Conservation (phyloP, 495 filamentous ascomycete species). For the Lepraria neglecta region DNA sequence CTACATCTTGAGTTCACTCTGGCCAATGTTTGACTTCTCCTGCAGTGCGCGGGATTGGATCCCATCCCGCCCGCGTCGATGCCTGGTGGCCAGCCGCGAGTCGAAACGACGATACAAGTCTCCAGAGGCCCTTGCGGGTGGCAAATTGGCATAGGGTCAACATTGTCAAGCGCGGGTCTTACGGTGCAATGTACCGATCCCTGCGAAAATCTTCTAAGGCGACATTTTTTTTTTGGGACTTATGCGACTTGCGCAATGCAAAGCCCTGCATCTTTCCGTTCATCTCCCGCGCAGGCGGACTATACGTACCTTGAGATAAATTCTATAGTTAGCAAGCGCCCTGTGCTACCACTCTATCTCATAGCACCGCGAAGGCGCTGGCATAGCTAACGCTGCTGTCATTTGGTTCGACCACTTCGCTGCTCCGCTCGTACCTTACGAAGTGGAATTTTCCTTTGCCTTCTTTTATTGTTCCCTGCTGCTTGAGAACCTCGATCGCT, state of each 20-base stretch:
- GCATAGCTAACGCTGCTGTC: slow-evolving; percentile 97
- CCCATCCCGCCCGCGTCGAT: too few relatives aligned
- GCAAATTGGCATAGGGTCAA: not conserved
- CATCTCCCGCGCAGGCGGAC: not conserved
- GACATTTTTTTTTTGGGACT: not conserved
- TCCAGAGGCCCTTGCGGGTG: not conserved
- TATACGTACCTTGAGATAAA: not conserved
- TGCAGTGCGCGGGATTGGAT: too few relatives aligned
- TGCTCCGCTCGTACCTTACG: slow-evolving; percentile 86
- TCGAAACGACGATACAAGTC: not conserved
- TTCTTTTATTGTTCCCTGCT: slow-evolving; percentile 32
- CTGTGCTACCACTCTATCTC: not conserved
- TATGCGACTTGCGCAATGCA: slow-evolving; percentile 15
- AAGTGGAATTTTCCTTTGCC: slow-evolving; percentile 68
- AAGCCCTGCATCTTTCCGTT: not conserved
- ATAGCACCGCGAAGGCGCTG: slow-evolving; percentile 62
- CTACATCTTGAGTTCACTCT: too few relatives aligned
- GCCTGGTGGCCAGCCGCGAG: not conserved
- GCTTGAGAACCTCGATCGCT: slow-evolving; percentile 57
- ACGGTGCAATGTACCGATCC: not conserved
- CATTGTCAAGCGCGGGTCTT: slow-evolving; percentile 3
- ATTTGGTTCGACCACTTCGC: slow-evolving; percentile 56
- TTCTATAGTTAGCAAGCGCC: not conserved
- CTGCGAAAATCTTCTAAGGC: not conserved
- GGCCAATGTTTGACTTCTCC: too few relatives aligned